Percentiles rank a stretch among this genome's conserved stretches.
Conservation (phyloP, 192 early-diverging fungal genomes). For the Rhizophagus clarus region DNA sequence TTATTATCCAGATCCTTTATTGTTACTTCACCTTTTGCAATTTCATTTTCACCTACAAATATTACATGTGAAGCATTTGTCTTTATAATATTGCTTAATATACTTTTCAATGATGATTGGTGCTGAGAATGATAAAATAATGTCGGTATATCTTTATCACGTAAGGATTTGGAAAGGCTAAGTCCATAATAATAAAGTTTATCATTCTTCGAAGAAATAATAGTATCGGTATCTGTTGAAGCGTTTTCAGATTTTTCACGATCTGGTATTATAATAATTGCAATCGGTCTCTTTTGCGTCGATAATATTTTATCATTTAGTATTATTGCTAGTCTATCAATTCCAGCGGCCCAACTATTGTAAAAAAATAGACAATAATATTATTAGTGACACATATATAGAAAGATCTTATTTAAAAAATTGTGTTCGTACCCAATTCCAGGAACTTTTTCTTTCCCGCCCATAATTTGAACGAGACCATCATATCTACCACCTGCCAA, state of each 20-base stretch:
- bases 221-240: not conserved
- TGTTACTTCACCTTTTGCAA: constrained; percentile 32
- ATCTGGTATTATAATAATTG: constrained; percentile 38
- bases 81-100: constrained; percentile 36
- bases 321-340: constrained; percentile 59
- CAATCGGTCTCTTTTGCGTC: constrained; percentile 30
- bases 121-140: constrained; percentile 29
- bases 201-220: not conserved
- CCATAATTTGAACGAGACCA: constrained; percentile 55
- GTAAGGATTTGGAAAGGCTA: constrained; percentile 28
- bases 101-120: constrained; percentile 22
- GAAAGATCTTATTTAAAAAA: not conserved
- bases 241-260: not conserved
- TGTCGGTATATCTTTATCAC: constrained; percentile 15
- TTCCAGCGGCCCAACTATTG: constrained; percentile 67
- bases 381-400: not conserved
- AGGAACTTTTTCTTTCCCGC: constrained; percentile 50
- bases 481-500: constrained; percentile 72
- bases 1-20: constrained; percentile 36
- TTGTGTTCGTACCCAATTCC: constrained; percentile 47
- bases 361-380: not conserved
- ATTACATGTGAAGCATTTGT: constrained; percentile 43
- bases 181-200: constrained; percentile 8
- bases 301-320: constrained; percentile 29
- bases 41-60: constrained; percentile 42